Evolutionary conservation across 345 rosid genomes (phyloP).

Genomic region (Populus ilicifolia): DNA sequence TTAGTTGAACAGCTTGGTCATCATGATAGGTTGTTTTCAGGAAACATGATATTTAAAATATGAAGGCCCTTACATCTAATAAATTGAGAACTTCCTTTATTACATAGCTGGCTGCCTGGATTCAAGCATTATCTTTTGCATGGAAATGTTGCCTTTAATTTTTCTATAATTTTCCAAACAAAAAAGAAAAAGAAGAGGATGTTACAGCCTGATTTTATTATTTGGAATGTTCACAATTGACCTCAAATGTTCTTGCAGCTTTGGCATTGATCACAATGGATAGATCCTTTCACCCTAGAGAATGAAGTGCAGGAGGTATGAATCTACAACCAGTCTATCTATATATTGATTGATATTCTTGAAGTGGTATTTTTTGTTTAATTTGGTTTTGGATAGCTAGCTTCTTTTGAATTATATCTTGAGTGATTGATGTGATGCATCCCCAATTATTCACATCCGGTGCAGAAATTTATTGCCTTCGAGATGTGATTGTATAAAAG

Average conservation of each 20-base stretch:
- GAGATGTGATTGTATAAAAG: background rate
- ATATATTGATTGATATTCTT: background rate
- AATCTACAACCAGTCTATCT: background rate
- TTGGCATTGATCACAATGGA: background rate
- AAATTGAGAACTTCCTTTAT: background rate
- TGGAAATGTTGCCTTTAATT: background rate
- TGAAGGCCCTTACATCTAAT: background rate
- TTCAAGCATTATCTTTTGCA: background rate
- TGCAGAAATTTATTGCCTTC: background rate
- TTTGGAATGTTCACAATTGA: background rate
- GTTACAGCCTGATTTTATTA: background rate
- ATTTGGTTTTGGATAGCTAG: background rate
- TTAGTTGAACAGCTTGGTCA: background rate
- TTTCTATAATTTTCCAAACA: background rate
- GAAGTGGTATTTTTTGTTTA: background rate
- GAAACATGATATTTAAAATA: background rate
- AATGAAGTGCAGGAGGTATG: constrained; percentile 10
- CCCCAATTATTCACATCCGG: background rate
- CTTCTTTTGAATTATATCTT: background rate
- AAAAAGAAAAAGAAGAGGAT: background rate
- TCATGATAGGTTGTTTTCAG: background rate
- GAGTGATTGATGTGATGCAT: background rate
- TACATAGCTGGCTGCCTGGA: background rate
- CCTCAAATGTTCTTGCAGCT: constrained; percentile 11
- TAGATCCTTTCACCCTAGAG: background rate